These are phyloP conservation scores for Astrothelium subdiscretum DNA, from an alignment of 495 filamentous ascomycete genomes.

Conservation along the genomic window DNA sequence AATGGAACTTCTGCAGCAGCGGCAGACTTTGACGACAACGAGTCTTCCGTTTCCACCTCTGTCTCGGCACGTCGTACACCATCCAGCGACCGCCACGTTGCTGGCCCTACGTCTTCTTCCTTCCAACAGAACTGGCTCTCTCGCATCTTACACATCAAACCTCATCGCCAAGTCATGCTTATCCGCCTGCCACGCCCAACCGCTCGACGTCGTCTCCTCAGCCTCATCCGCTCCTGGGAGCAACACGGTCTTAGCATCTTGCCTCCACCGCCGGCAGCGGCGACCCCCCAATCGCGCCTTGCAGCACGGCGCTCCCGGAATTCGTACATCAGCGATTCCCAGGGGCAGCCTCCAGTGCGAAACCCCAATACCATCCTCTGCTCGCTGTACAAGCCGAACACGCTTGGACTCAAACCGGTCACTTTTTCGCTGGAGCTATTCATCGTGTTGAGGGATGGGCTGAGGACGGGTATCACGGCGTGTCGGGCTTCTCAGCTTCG, in stretches of 20 bases:
- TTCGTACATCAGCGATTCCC: neutral
- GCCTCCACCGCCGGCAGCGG: constrained; percentile 54
- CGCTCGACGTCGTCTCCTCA: constrained; percentile 61
- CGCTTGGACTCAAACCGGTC: constrained; percentile 61
- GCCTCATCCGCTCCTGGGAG: constrained; percentile 65
- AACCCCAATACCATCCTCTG: neutral
- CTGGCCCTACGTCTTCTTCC: neutral
- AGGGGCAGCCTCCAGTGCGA: neutral
- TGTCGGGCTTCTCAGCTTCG: constrained; percentile 77
- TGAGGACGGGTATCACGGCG: constrained; percentile 46
- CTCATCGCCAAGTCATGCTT: constrained; percentile 59
- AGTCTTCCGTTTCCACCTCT: neutral
- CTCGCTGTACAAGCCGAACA: constrained; percentile 37
- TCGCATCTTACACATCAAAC: constrained; percentile 80
- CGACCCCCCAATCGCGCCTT: constrained; percentile 61
- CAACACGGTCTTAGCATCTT: constrained; percentile 68
- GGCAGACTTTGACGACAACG: neutral
- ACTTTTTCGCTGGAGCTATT: constrained; percentile 74
- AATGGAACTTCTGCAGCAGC: neutral
- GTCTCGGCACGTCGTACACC: constrained; percentile 1
- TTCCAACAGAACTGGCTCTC: constrained; percentile 50
- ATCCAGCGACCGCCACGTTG: constrained; percentile 8
- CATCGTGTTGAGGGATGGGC: constrained; percentile 68
- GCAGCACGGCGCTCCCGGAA: neutral
- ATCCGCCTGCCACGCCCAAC: constrained; percentile 56